These are phyloP conservation scores for Carpinus fangiana DNA, from an alignment of 306 rosid species.

Conservation along the genomic window DNA sequence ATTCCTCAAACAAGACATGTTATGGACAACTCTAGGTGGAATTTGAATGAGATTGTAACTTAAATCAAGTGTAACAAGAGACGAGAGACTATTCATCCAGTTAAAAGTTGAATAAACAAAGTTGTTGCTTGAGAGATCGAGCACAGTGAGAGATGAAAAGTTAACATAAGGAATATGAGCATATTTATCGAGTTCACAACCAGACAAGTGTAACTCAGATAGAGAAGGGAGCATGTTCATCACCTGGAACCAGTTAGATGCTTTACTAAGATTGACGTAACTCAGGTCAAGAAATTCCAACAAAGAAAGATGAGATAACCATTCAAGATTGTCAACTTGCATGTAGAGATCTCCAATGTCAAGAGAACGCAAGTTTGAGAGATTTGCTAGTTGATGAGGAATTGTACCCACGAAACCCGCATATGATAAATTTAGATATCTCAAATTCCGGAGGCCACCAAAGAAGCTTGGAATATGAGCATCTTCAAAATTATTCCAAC, in stretches of 20 bases:
- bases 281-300: conserved; percentile 26
- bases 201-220: conserved; percentile 9
- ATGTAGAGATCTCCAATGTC: rapidly evolving
- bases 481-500: too few relatives aligned
- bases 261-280: conserved; percentile 13
- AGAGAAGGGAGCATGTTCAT: conserved; percentile 29
- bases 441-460: too few relatives aligned
- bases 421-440: too few relatives aligned
- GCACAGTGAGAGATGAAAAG: background rate
- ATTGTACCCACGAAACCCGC: too few relatives aligned
- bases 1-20: background rate
- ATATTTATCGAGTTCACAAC: background rate
- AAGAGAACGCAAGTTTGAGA: too few relatives aligned
- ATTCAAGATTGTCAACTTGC: conserved; percentile 15
- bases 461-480: too few relatives aligned
- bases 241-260: conserved; percentile 18
- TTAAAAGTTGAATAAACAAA: background rate
- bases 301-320: conserved; percentile 30
- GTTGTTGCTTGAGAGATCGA: background rate
- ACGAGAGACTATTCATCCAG: background rate
- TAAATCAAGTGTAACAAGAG: background rate
- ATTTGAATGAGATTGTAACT: too few relatives aligned
- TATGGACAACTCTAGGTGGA: background rate
- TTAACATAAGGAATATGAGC: background rate
- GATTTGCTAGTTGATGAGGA: too few relatives aligned